Base-by-base conservation (phyloP, 805 yeast species). In the Schwanniomyces pseudopolymorphus region DNA sequence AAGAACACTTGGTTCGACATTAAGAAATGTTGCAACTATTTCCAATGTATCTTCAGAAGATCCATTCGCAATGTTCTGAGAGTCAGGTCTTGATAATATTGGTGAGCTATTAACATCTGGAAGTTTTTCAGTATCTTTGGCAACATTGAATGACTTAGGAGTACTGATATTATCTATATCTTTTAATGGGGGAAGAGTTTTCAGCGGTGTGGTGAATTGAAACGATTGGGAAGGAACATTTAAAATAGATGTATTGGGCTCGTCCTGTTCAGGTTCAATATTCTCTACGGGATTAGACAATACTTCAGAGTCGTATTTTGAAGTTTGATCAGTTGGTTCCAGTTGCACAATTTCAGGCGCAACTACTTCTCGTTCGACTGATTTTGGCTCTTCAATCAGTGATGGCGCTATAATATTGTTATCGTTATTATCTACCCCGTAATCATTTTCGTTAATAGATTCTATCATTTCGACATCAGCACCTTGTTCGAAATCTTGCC, bases 161-260 rank as follows among this genome's bases (percentile, higher is more conserved):
- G 77, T 72, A 7, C 58, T 63, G 16, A 72, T 72, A 13, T 51
- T 51, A 37, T 72, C 77, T 16, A 72, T 72, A 44, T 72, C 76
- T 51, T 72, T 72, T 22, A 72, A 56, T 5, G 77, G 67, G 1
- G 76, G 77, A 25, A 72, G 60, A 22, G 63, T 56, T 49, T 71
- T 72, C 61, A 65, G 66, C 0, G 77, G 77, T 17, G 77, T 72
- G 20, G 73, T 63, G 46, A 66, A 63, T 36, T 51, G 59, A 21
- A 38, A 14, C 2, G 28, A 24, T 24, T 38, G 40, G 10, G 17
- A 24, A 24, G 40, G 21, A 39, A 47, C 21, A 44, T 38, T 33
- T 45, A 48, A 26, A 45, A 41, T 33, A 46, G 43, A 25, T 14
- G 40, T 33, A 37, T 43, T 37, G 13, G 45, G 40, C 8, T 40